phyloP scores from a whole-genome alignment of 768 basidiomycete species.

The Termitomyces sp. region DNA sequence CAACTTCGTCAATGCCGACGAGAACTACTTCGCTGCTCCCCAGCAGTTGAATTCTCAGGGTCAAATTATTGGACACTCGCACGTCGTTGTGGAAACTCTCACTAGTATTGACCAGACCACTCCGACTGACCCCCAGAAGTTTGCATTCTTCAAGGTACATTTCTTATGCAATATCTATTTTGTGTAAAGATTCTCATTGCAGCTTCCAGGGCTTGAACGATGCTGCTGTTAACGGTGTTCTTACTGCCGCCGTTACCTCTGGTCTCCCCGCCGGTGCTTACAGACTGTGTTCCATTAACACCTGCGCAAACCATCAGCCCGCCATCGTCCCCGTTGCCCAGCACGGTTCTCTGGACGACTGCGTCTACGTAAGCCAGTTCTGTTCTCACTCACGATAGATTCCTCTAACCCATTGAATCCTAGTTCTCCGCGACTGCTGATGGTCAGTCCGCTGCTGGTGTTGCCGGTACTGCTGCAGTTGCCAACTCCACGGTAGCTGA shows the following conservation, averaged over 20 bases:
- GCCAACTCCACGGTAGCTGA: too few relatives aligned
- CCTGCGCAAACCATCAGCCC: constrained; percentile 56
- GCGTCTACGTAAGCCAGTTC: constrained; percentile 40
- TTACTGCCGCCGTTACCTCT: constrained; percentile 45
- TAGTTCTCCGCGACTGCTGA: constrained; percentile 30
- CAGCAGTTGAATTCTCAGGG: constrained; percentile 46
- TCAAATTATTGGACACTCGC: constrained; percentile 43
- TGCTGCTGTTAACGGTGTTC: constrained; percentile 41
- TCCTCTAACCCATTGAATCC: constrained; percentile 4
- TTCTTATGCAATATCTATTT: not conserved
- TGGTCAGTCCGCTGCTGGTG: constrained; percentile 11
- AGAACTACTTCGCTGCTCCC: constrained; percentile 48
- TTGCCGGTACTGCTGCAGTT: not conserved
- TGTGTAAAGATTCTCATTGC: constrained; percentile 17
- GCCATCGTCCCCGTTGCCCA: constrained; percentile 56
- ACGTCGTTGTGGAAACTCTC: constrained; percentile 45
- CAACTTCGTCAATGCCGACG: constrained; percentile 45
- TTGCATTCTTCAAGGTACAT: constrained; percentile 48
- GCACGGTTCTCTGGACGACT: constrained; percentile 59
- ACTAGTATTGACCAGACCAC: constrained; percentile 35
- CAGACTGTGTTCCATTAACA: constrained; percentile 53
- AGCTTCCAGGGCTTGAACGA: constrained; percentile 47
- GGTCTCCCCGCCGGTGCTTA: constrained; percentile 61
- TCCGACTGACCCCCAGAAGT: constrained; percentile 40
- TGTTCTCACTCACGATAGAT: not conserved